Conservation (phyloP, 2,329 filamentous ascomycete genomes). For the Microdochium paspali region DNA sequence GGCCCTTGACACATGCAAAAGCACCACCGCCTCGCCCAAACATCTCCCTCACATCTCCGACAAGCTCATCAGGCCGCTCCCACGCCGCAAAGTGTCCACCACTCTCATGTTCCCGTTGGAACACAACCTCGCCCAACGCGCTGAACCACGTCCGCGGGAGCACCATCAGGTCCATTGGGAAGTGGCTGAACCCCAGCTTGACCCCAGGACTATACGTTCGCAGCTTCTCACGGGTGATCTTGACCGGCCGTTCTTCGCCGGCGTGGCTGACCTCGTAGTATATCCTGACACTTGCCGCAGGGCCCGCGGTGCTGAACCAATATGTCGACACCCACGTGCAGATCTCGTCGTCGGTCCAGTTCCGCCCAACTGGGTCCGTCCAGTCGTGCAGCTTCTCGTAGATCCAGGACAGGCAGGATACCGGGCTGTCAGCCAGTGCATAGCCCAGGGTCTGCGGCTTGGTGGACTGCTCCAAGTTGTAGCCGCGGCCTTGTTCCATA, state of each 20-base stretch:
- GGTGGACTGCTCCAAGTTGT: constrained; percentile 51
- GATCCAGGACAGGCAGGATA: constrained; percentile 66
- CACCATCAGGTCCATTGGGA: constrained; percentile 47
- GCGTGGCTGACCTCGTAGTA: constrained; percentile 59
- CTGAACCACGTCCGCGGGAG: constrained; percentile 45
- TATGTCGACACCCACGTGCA: constrained; percentile 69
- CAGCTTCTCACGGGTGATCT: constrained; percentile 6
- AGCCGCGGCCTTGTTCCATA: constrained; percentile 42
- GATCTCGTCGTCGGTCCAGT: constrained; percentile 69
- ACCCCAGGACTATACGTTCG: constrained; percentile 22
- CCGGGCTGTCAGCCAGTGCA: constrained; percentile 58
- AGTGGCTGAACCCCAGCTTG: constrained; percentile 36
- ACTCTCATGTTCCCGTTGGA: constrained; percentile 35
- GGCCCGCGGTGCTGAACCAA: constrained; percentile 59
- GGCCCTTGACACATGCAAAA: constrained; percentile 20
- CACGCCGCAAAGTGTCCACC: constrained; percentile 55
- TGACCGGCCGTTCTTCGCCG: constrained; percentile 10
- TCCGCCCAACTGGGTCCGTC: constrained; percentile 51
- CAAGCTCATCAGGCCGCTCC: constrained; percentile 44
- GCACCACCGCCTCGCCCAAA: constrained; percentile 42
- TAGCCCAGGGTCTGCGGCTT: constrained; percentile 68
- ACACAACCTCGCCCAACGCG: constrained; percentile 53
- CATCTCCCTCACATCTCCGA: constrained; percentile 45
- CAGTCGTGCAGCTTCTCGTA: constrained; percentile 74
- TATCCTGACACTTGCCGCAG: constrained; percentile 55